Conservation (phyloP, 805 yeast species). For the Saturnispora mendoncae region DNA sequence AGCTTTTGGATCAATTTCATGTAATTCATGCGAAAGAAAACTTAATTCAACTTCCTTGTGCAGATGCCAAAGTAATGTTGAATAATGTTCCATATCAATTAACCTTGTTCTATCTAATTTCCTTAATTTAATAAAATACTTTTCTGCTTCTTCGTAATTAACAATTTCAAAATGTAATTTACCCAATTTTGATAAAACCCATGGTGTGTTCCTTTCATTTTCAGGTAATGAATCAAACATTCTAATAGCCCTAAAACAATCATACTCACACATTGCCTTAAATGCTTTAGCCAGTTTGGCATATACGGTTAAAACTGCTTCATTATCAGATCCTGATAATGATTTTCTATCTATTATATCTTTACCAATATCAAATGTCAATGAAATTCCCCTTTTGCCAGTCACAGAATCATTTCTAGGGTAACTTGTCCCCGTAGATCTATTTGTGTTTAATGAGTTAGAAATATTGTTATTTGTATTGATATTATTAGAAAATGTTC, state of each 20-base stretch:
- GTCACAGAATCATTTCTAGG: background rate
- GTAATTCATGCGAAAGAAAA: slow-evolving; percentile 72
- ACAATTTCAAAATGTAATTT: slow-evolving; percentile 79
- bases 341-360: slow-evolving; percentile 3
- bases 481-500: background rate
- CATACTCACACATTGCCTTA: slow-evolving; percentile 54
- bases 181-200: slow-evolving; percentile 77
- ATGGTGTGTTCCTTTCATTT: slow-evolving; percentile 61
- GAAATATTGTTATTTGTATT: background rate
- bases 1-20: slow-evolving; percentile 48
- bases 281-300: slow-evolving; percentile 50
- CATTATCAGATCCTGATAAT: background rate
- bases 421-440: background rate
- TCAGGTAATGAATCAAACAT: slow-evolving; percentile 56
- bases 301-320: slow-evolving; percentile 36
- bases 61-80: slow-evolving; percentile 89
- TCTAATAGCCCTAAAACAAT: slow-evolving; percentile 73
- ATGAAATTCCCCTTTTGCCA: slow-evolving; percentile 11
- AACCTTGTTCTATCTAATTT: slow-evolving; percentile 66
- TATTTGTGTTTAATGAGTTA: background rate
- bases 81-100: slow-evolving; percentile 84
- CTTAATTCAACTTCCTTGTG: slow-evolving; percentile 73
- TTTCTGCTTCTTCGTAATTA: slow-evolving; percentile 69
- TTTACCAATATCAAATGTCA: slow-evolving; percentile 2
- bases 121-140: slow-evolving; percentile 54